Evolutionary conservation across 2,329 filamentous ascomycete genomes (phyloP).

Genomic region (Trichoderma citrinoviride): DNA sequence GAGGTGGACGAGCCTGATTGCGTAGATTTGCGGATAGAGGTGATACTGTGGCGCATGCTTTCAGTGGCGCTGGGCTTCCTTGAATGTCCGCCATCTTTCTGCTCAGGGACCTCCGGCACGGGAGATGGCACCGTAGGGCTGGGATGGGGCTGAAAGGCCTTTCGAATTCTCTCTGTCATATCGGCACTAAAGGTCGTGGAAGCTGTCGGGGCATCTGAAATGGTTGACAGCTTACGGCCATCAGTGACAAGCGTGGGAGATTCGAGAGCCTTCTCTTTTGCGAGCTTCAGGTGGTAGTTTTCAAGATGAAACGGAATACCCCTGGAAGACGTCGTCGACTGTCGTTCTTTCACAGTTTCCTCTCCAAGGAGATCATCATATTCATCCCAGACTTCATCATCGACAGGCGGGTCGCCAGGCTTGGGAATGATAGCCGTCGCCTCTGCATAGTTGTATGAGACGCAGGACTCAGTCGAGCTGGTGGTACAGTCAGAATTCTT

Average conservation of each 20-base stretch:
- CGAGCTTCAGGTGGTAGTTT: constrained; percentile 41
- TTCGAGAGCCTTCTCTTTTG: constrained; percentile 41
- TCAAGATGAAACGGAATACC: constrained; percentile 57
- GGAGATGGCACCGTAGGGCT: constrained; percentile 46
- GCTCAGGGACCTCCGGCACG: constrained; percentile 40
- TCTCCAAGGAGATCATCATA: constrained; percentile 86
- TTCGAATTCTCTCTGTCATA: constrained; percentile 52
- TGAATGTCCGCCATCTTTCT: background rate
- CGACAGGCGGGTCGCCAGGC: constrained; percentile 59
- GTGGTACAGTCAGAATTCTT: constrained; percentile 65
- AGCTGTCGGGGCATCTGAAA: constrained; percentile 37
- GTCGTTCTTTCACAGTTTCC: constrained; percentile 43
- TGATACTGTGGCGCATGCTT: constrained; percentile 31
- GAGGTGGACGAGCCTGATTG: constrained; percentile 47
- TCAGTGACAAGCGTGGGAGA: constrained; percentile 47
- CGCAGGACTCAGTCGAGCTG: constrained; percentile 64
- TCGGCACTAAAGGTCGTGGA: constrained; percentile 56
- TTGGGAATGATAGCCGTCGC: constrained; percentile 66
- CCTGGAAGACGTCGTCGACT: constrained; percentile 55
- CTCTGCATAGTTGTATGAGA: constrained; percentile 53
- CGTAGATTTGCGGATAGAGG: constrained; percentile 36
- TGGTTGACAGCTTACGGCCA: constrained; percentile 33
- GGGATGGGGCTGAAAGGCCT: constrained; percentile 44
- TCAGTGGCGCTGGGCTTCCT: constrained; percentile 35
- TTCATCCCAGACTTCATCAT: constrained; percentile 93